Evolutionary conservation across 176 grass and related monocot genomes (phyloP).

Genomic region (Juncus inflexus): DNA sequence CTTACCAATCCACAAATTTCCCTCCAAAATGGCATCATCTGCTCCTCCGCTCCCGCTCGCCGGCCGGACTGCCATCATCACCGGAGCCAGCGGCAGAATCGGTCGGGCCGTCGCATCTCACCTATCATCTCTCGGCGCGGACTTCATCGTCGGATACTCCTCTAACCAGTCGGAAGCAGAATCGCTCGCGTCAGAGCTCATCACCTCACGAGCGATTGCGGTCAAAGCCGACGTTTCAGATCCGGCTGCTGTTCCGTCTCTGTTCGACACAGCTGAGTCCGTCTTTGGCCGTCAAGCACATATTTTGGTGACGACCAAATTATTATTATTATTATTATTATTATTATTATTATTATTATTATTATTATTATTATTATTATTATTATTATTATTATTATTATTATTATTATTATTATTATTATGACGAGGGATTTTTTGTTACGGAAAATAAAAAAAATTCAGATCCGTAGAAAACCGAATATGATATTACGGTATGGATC

Average conservation of each 20-base stretch:
- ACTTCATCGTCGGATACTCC: constrained; percentile 54
- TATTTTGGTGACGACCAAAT: constrained; percentile 53
- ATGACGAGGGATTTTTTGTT: too few relatives aligned
- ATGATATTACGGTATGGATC: too few relatives aligned
- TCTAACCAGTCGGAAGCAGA: constrained; percentile 44
- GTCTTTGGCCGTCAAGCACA: constrained; percentile 39
- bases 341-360: too few relatives aligned
- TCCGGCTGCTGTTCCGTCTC: constrained; percentile 35
- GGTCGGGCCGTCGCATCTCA: constrained; percentile 50
- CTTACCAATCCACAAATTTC: background rate
- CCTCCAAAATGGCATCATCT: constrained; percentile 1
- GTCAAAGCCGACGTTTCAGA: constrained; percentile 46
- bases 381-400: too few relatives aligned
- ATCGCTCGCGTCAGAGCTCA: constrained; percentile 45
- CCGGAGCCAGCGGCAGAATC: constrained; percentile 58
- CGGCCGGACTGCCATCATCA: constrained; percentile 56
- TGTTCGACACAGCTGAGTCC: constrained; percentile 60
- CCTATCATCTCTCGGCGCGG: constrained; percentile 58
- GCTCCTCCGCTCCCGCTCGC: constrained; percentile 32
- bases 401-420: too few relatives aligned
- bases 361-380: too few relatives aligned
- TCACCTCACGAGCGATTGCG: constrained; percentile 22
- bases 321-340: too few relatives aligned
- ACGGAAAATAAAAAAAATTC: too few relatives aligned
- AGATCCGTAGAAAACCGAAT: too few relatives aligned